These are phyloP conservation scores for Nissolia schottii DNA, from an alignment of 306 rosid genomes.

Conservation along the genomic window DNA sequence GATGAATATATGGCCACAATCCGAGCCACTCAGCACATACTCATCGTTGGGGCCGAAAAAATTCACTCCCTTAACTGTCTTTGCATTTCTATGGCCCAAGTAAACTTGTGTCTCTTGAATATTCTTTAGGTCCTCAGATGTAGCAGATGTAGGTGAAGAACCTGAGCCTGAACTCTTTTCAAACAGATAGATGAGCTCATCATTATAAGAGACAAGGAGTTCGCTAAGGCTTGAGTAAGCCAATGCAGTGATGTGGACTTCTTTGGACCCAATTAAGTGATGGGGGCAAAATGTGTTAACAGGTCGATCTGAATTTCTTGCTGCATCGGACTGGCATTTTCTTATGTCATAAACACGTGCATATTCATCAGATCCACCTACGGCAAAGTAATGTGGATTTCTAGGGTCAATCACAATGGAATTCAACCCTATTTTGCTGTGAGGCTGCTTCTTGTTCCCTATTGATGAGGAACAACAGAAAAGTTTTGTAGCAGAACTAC, in stretches of 20 bases:
- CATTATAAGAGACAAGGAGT: constrained; percentile 50
- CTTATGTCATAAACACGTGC: constrained; percentile 58
- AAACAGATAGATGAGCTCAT: constrained; percentile 54
- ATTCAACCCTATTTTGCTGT: constrained; percentile 34
- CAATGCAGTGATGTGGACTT: constrained; percentile 46
- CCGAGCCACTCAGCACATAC: constrained; percentile 58
- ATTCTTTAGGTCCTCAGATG: constrained; percentile 31
- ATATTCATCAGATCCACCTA: constrained; percentile 52
- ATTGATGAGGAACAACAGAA: constrained; percentile 37
- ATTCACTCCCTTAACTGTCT: constrained; percentile 53
- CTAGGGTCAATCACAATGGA: constrained; percentile 54
- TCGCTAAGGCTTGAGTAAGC: constrained; percentile 47
- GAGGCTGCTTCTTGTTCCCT: constrained; percentile 31
- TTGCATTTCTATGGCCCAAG: constrained; percentile 51
- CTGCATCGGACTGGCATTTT: constrained; percentile 25
- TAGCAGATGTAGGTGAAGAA: constrained; percentile 33
- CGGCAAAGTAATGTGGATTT: constrained; percentile 50
- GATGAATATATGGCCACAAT: constrained; percentile 58
- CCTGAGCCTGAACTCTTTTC: constrained; percentile 39
- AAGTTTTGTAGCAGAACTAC: constrained; percentile 44
- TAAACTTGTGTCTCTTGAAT: constrained; percentile 37
- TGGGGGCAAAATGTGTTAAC: constrained; percentile 42
- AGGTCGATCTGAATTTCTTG: constrained; percentile 36
- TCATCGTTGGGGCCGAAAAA: constrained; percentile 58
- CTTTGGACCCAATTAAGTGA: constrained; percentile 35